These are phyloP conservation scores for Priceomyces melissophilus DNA, from an alignment of 805 yeast genomes.

Conservation along the genomic window DNA sequence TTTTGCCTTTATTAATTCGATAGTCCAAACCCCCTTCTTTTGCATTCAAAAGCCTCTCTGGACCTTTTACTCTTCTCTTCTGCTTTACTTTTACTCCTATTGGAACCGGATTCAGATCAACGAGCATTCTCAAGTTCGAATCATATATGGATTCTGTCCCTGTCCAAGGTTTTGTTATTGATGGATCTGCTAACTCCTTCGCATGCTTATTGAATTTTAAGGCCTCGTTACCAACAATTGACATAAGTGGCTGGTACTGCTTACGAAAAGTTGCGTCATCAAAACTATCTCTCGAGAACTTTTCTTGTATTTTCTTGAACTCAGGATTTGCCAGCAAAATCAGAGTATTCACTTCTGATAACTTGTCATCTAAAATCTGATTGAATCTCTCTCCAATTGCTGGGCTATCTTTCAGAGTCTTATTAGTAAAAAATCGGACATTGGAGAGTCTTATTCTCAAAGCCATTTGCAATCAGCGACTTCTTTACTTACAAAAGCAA, in stretches of 20 bases:
- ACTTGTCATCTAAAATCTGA: constrained; percentile 30
- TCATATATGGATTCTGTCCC: constrained; percentile 27
- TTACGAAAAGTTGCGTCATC: constrained; percentile 6
- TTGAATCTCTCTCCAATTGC: constrained; percentile 31
- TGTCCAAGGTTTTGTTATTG: constrained; percentile 24
- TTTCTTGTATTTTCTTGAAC: constrained; percentile 11
- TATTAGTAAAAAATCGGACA: no score
- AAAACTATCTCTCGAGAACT: constrained; percentile 10
- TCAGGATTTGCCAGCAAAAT: constrained; percentile 17
- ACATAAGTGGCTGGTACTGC: constrained; percentile 16
- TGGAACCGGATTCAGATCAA: constrained; percentile 26
- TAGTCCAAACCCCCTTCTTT: constrained; percentile 67
- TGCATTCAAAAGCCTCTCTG: constrained; percentile 52
- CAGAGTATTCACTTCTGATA: constrained; percentile 13
- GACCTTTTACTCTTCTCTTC: constrained; percentile 12
- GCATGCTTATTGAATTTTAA: constrained; percentile 29
- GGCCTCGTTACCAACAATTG: constrained; percentile 29
- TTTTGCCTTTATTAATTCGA: constrained; percentile 37
- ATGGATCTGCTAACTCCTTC: constrained; percentile 18
- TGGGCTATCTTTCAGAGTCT: constrained; percentile 10
- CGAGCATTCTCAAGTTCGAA: constrained; percentile 28
- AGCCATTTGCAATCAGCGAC: no score
- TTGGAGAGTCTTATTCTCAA: no score
- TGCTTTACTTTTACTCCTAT: constrained; percentile 3
- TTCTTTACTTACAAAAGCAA: no score